phyloP scores from a whole-genome alignment of 2,329 filamentous ascomycete genomes.

The Apiospora phragmitis region DNA sequence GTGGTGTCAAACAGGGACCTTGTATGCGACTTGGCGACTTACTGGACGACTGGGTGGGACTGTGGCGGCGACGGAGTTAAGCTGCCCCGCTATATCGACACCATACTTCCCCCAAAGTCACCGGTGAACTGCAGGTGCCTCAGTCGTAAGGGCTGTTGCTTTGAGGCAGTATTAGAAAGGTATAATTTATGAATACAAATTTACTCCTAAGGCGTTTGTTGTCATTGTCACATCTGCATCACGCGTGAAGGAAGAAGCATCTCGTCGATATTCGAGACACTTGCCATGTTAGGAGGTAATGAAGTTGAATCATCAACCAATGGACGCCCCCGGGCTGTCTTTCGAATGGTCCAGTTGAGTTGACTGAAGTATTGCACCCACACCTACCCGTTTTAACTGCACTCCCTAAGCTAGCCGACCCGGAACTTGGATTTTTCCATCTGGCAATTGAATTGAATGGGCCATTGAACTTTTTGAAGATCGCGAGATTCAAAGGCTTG shows the following conservation, averaged over 20 bases:
- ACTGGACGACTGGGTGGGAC: not conserved
- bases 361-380: not conserved
- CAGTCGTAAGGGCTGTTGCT: not conserved
- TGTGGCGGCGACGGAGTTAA: conserved; percentile 6
- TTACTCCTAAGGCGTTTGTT: not conserved
- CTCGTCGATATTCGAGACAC: not conserved
- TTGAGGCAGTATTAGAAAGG: not conserved
- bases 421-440: conserved; percentile 11
- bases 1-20: conserved; percentile 8
- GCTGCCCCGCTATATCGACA: not conserved
- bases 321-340: not conserved
- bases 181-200: not conserved
- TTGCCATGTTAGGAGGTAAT: too few relatives aligned
- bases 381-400: not conserved
- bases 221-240: not conserved
- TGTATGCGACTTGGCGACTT: conserved; percentile 3
- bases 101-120: not conserved
- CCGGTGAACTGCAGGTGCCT: not conserved
- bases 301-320: not conserved
- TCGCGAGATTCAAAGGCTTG: conserved; percentile 1
- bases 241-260: not conserved
- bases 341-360: too few relatives aligned
- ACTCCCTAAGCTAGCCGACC: conserved; percentile 4
- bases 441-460: conserved; percentile 3
- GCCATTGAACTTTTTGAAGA: conserved; percentile 10